Evolutionary conservation across 805 yeast genomes (phyloP).

Genomic region (Candida palmyrensis): DNA sequence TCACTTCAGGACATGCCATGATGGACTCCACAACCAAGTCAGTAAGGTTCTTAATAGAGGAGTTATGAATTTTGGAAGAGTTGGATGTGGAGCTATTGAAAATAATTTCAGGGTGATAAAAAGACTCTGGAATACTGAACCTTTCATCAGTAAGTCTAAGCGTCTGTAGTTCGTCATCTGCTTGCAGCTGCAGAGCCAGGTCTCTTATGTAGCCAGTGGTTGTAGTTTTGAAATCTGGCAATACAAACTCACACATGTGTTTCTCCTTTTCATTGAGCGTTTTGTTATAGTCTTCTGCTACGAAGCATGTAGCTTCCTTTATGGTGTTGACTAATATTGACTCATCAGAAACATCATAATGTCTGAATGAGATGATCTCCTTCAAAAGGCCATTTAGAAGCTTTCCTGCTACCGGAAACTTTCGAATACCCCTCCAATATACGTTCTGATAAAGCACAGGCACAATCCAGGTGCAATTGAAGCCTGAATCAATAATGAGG

Average conservation of each 20-base stretch:
- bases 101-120: constrained; percentile 76
- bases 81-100: constrained; percentile 24
- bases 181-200: constrained; percentile 9
- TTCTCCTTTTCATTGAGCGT: constrained; percentile 36
- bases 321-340: constrained; percentile 77
- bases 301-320: constrained; percentile 71
- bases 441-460: constrained; percentile 81
- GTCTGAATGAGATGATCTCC: constrained; percentile 83
- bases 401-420: constrained; percentile 84
- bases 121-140: constrained; percentile 80
- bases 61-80: constrained; percentile 26
- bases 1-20: constrained; percentile 63
- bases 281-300: constrained; percentile 53
- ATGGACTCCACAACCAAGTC: constrained; percentile 75
- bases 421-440: constrained; percentile 69
- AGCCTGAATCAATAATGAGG: constrained; percentile 84
- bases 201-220: constrained; percentile 54
- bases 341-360: constrained; percentile 92
- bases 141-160: constrained; percentile 75
- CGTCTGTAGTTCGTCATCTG: constrained; percentile 53
- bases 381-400: constrained; percentile 75
- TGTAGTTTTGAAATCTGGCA: constrained; percentile 85
- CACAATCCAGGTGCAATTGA: constrained; percentile 76
- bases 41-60: constrained; percentile 64
- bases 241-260: constrained; percentile 59